These are phyloP conservation scores for Fusarium pininemorale DNA, from an alignment of 2,329 filamentous ascomycete genomes.

Conservation along the genomic window DNA sequence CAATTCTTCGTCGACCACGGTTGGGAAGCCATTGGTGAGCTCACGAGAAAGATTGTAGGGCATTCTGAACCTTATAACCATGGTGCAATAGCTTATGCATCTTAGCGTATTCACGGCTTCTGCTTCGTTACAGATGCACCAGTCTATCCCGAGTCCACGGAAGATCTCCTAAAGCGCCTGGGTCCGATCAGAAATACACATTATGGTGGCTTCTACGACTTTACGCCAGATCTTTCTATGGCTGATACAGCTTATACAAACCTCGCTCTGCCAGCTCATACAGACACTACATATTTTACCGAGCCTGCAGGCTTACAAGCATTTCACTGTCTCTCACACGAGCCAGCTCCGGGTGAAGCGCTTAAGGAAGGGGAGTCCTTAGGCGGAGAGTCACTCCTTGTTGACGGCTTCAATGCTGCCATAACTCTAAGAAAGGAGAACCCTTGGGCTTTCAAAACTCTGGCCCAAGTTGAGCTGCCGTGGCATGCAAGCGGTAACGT, in stretches of 20 bases:
- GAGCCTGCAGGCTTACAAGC: slow-evolving; percentile 92
- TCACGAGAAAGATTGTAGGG: slow-evolving; percentile 72
- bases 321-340: slow-evolving; percentile 86
- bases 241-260: slow-evolving; percentile 95
- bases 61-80: not conserved
- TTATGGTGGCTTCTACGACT: slow-evolving; percentile 84
- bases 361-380: slow-evolving; percentile 45
- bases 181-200: slow-evolving; percentile 90
- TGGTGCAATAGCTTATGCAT: slow-evolving; percentile 19
- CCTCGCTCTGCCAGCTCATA: slow-evolving; percentile 83
- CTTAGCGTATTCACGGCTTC: slow-evolving; percentile 75
- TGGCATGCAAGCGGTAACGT: slow-evolving; percentile 92
- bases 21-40: slow-evolving; percentile 62
- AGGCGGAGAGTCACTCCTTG: slow-evolving; percentile 82
- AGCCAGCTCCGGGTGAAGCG: slow-evolving; percentile 52
- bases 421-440: slow-evolving; percentile 64
- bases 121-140: slow-evolving; percentile 79
- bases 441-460: slow-evolving; percentile 62
- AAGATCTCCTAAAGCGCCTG: slow-evolving; percentile 70
- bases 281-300: slow-evolving; percentile 95
- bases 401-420: slow-evolving; percentile 86
- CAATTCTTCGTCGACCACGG: slow-evolving; percentile 62
- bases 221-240: slow-evolving; percentile 85
- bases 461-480: slow-evolving; percentile 68
- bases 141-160: not conserved